Conservation (phyloP, 139 green algal species). For the Raphidocelis subcapitata region DNA sequence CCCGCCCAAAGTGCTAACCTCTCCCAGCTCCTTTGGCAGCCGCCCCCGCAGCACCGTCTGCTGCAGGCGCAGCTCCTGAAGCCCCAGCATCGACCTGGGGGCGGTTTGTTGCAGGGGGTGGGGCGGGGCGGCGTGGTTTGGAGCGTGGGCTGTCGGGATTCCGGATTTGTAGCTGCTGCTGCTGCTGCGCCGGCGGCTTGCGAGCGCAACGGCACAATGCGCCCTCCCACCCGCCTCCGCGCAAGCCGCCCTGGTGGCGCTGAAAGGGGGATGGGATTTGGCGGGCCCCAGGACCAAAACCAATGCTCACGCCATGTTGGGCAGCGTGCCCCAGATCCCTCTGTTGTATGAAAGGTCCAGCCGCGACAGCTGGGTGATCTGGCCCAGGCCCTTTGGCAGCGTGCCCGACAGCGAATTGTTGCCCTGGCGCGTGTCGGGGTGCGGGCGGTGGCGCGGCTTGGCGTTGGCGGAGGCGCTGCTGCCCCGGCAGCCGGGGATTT, state of each 20-base stretch:
- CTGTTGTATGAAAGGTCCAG: slow-evolving; percentile 21
- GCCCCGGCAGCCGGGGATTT: too few relatives aligned
- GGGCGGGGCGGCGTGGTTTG: background rate
- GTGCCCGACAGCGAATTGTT: slow-evolving; percentile 17
- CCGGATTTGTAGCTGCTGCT: background rate
- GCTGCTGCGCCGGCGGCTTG: background rate
- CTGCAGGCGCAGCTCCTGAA: slow-evolving; percentile 6
- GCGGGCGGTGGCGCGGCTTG: too few relatives aligned
- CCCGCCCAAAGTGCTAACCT: too few relatives aligned
- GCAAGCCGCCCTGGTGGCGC: background rate
- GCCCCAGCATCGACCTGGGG: slow-evolving; percentile 20
- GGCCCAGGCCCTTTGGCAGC: background rate
- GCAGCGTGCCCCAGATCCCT: slow-evolving; percentile 5
- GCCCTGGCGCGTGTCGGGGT: background rate
- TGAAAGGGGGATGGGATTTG: background rate
- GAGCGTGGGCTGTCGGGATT: background rate
- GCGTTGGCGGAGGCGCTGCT: too few relatives aligned
- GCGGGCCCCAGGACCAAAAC: too few relatives aligned
- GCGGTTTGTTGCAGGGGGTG: background rate
- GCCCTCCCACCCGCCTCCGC: background rate
- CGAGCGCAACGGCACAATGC: background rate
- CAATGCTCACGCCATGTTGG: slow-evolving; percentile 4
- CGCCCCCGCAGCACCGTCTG: slow-evolving; percentile 26
- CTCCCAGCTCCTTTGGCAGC: slow-evolving; percentile 6
- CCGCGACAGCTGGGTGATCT: slow-evolving; percentile 3